These are phyloP conservation scores for Neurospora terricola DNA, from an alignment of 495 filamentous ascomycete genomes.

Conservation along the genomic window DNA sequence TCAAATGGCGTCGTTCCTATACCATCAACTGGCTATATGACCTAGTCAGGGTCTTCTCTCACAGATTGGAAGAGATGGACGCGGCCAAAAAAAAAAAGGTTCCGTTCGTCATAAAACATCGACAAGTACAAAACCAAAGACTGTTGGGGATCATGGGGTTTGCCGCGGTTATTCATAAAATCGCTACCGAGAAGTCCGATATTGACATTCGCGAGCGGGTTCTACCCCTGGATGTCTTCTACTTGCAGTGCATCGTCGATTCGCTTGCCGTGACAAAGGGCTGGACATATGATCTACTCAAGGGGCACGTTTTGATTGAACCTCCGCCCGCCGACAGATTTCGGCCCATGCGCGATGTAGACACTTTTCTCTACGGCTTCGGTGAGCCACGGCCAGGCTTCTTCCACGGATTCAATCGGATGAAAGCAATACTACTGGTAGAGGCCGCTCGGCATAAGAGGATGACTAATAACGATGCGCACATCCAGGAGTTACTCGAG, in stretches of 20 bases:
- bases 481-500: conserved; percentile 11
- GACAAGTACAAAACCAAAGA: conserved; percentile 15
- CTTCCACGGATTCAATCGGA: not conserved
- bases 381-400: not conserved
- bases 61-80: not conserved
- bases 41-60: conserved; percentile 29
- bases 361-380: conserved; percentile 30
- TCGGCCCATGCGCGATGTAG: conserved; percentile 31
- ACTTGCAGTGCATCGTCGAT: conserved; percentile 39
- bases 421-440: not conserved
- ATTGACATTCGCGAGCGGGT: conserved; percentile 30
- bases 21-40: conserved; percentile 45
- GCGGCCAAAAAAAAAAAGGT: not conserved
- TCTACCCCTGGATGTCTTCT: conserved; percentile 35
- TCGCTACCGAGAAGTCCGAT: conserved; percentile 32
- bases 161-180: conserved; percentile 17
- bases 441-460: not conserved
- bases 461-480: conserved; percentile 10
- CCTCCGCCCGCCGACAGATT: conserved; percentile 20
- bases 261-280: conserved; percentile 31
- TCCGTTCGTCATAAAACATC: not conserved
- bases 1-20: conserved; percentile 35
- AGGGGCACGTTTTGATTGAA: conserved; percentile 21
- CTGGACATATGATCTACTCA: conserved; percentile 24
- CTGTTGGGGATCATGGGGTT: conserved; percentile 34